phyloP scores from a whole-genome alignment of 164 flowering plant genomes.

The Cinnamomum chago region DNA sequence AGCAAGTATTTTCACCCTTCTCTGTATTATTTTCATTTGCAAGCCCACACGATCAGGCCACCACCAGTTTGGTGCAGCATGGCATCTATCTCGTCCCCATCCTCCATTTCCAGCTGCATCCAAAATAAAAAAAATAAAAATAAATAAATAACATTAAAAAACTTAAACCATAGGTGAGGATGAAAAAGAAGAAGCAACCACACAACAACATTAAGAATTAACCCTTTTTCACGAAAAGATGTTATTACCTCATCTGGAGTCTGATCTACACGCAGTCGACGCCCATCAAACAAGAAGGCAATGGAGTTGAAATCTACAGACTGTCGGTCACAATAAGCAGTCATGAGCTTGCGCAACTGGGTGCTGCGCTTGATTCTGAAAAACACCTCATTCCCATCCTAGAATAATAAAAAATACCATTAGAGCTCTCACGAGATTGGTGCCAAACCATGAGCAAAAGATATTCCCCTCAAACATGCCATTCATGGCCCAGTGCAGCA shows the following conservation, averaged over 20 bases:
- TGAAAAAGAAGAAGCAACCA: neutral
- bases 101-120: constrained; percentile 32
- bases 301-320: constrained; percentile 33
- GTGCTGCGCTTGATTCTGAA: constrained; percentile 42
- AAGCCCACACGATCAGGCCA: neutral
- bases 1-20: too few relatives aligned
- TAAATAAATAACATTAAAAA: too few relatives aligned
- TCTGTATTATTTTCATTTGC: too few relatives aligned
- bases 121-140: neutral
- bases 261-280: constrained; percentile 34
- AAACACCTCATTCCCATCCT: constrained; percentile 45
- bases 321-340: constrained; percentile 39
- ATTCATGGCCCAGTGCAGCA: neutral
- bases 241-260: constrained; percentile 35
- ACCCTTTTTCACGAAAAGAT: neutral
- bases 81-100: constrained; percentile 31
- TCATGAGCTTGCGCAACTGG: constrained; percentile 41
- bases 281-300: constrained; percentile 40
- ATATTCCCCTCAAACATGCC: neutral
- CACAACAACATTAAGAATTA: neutral
- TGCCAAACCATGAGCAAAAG: neutral
- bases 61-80: constrained; percentile 33
- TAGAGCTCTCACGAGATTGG: neutral
- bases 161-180: too few relatives aligned
- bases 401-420: neutral